Percentiles rank a stretch among this genome's conserved stretches.
These are phyloP conservation scores for Fraxinus sp. DNA, from an alignment of 305 asterid species.

Conservation along the genomic window DNA sequence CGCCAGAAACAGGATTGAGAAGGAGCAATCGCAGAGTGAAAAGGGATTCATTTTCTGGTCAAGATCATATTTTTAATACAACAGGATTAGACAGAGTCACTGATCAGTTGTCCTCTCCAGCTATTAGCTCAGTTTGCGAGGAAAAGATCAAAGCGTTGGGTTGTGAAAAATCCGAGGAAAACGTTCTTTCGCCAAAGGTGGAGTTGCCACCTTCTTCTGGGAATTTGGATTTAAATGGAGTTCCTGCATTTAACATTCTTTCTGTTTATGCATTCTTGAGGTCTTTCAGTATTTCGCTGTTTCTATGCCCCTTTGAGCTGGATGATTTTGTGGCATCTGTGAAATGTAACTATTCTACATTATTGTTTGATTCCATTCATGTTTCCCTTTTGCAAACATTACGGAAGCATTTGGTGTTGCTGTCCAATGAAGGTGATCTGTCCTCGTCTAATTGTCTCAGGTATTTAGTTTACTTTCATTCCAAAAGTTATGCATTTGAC, in stretches of 20 bases:
- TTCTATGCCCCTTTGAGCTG: constrained; percentile 84
- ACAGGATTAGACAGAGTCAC: constrained; percentile 35
- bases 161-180: constrained; percentile 32
- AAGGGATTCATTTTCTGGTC: constrained; percentile 35
- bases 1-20: constrained; percentile 66
- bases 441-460: constrained; percentile 74
- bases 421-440: constrained; percentile 55
- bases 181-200: constrained; percentile 53
- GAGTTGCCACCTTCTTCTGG: constrained; percentile 69
- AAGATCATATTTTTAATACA: constrained; percentile 38
- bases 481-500: constrained; percentile 9
- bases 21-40: constrained; percentile 86
- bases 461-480: constrained; percentile 38
- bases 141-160: constrained; percentile 39
- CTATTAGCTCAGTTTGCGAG: constrained; percentile 56
- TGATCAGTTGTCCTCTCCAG: constrained; percentile 50
- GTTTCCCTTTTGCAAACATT: constrained; percentile 68
- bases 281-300: constrained; percentile 72
- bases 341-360: constrained; percentile 53
- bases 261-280: constrained; percentile 81
- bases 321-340: constrained; percentile 64
- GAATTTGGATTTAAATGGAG: constrained; percentile 52
- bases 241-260: constrained; percentile 61
- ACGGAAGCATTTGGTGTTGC: constrained; percentile 71
- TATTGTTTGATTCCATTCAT: constrained; percentile 72